These are phyloP conservation scores for Pezicula rhizophila DNA, from an alignment of 2,329 filamentous ascomycete species.

Conservation along the genomic window DNA sequence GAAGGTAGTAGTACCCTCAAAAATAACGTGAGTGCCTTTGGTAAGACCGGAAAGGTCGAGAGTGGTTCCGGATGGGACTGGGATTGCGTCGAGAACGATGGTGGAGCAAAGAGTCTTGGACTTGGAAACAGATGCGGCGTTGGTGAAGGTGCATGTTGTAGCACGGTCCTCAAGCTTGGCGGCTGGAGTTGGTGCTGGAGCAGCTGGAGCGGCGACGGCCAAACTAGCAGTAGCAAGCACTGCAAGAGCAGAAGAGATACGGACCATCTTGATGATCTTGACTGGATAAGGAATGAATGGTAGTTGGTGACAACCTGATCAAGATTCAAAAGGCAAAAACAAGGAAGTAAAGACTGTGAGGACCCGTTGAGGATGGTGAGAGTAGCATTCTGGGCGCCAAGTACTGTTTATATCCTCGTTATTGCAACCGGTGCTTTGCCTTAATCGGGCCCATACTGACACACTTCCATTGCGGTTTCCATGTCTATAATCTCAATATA, in stretches of 20 bases:
- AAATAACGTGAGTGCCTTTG: constrained; percentile 36
- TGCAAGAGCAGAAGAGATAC: background rate
- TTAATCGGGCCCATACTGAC: too few species aligned
- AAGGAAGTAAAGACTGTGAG: background rate
- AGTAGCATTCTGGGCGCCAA: background rate
- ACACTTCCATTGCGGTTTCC: background rate
- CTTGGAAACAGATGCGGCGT: constrained; percentile 38
- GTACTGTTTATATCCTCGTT: background rate
- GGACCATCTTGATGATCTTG: background rate
- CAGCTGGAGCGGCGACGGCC: constrained; percentile 1
- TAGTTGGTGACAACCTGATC: background rate
- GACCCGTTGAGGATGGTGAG: background rate
- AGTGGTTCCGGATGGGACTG: constrained; percentile 52
- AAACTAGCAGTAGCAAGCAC: background rate
- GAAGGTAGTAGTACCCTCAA: constrained; percentile 59
- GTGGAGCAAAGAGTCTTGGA: constrained; percentile 46
- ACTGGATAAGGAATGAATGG: background rate
- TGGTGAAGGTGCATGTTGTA: constrained; percentile 46
- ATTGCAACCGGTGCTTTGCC: background rate
- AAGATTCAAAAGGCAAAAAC: background rate
- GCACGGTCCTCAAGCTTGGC: constrained; percentile 13
- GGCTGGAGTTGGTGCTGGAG: constrained; percentile 5
- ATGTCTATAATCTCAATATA: background rate
- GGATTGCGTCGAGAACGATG: constrained; percentile 46
- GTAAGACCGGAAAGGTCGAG: constrained; percentile 39